These are phyloP conservation scores for Colletotrichum sp. DNA, from an alignment of 2,329 filamentous ascomycete genomes.

Conservation along the genomic window DNA sequence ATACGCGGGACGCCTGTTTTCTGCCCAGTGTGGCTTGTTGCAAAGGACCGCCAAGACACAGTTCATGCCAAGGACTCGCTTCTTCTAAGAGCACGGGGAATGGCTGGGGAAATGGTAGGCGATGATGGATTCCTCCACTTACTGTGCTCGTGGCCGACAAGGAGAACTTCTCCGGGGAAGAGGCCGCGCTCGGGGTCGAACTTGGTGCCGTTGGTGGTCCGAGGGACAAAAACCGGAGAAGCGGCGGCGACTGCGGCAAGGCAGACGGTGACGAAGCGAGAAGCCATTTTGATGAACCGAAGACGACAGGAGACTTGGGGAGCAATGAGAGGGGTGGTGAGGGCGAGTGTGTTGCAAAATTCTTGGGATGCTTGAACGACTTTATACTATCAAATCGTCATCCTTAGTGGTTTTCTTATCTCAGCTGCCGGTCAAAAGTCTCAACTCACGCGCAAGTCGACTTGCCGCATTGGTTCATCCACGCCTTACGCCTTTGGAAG, in stretches of 20 bases:
- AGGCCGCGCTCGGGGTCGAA: not conserved
- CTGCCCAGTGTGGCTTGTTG: not conserved
- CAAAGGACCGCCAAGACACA: not conserved
- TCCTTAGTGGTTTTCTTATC: not conserved
- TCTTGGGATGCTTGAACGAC: not conserved
- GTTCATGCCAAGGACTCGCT: not conserved
- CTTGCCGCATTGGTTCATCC: not conserved
- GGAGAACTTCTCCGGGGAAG: not conserved
- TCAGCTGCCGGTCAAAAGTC: not conserved
- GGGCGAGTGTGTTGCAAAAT: not conserved
- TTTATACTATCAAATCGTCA: not conserved
- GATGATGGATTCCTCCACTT: not conserved
- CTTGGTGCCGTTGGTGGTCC: not conserved
- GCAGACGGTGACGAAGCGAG: slow-evolving; percentile 5
- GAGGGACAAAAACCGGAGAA: not conserved
- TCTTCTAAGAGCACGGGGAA: not conserved
- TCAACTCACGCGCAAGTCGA: not conserved
- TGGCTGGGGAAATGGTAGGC: not conserved
- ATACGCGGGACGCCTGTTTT: not conserved
- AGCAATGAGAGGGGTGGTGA: not conserved
- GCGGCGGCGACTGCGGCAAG: not conserved
- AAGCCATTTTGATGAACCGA: not conserved
- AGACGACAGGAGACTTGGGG: not conserved
- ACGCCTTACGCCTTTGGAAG: not conserved
- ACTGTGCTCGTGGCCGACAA: not conserved